Evolutionary conservation across 257 asterid genomes (phyloP).

Genomic region (Gentiana dahurica): DNA sequence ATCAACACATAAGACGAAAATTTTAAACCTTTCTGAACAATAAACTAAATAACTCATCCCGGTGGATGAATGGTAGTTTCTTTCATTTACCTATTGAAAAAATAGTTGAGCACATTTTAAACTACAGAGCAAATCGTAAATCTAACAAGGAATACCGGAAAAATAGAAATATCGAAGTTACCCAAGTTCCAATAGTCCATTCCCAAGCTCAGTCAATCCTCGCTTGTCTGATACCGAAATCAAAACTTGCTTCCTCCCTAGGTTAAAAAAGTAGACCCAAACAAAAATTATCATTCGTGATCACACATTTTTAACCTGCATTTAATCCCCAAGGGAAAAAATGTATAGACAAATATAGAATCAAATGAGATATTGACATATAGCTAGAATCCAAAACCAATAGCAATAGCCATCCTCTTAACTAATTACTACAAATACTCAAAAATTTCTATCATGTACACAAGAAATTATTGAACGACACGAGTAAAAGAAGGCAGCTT

Average conservation of each 20-base stretch:
- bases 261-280: constrained; percentile 4
- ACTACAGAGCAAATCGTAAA: not conserved
- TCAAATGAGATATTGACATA: not conserved
- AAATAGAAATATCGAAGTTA: constrained; percentile 10
- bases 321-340: not conserved
- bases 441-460: too few species aligned
- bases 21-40: not conserved
- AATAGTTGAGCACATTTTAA: not conserved
- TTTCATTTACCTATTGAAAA: not conserved
- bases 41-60: not conserved
- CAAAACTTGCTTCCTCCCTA: constrained; percentile 72
- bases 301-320: not conserved
- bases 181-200: constrained; percentile 84
- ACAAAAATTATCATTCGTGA: not conserved
- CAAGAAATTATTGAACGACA: too few species aligned
- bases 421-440: not conserved
- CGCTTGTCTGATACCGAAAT: constrained; percentile 86
- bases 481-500: too few species aligned
- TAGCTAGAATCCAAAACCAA: not conserved
- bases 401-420: not conserved
- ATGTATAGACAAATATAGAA: not conserved
- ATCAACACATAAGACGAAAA: not conserved
- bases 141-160: not conserved
- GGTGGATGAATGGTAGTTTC: not conserved
- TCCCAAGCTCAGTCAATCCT: constrained; percentile 68